Evolutionary conservation across 305 asterid species (phyloP).

Genomic region (Solanum hybrid): DNA sequence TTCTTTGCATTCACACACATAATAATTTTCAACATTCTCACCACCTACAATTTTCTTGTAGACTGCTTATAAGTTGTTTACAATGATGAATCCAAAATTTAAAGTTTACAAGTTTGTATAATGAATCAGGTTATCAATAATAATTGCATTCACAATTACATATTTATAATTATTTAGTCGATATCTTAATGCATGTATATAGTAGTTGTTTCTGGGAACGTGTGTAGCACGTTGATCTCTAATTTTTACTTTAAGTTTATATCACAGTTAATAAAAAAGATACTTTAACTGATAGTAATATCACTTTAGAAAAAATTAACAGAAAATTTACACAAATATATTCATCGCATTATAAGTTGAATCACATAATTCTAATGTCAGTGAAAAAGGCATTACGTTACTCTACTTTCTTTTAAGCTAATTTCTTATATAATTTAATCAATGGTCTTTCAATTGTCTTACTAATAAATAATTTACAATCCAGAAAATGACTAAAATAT

Average conservation of each 20-base stretch:
- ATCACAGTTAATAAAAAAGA: background rate
- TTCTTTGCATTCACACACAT: background rate
- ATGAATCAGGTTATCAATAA: background rate
- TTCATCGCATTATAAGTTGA: background rate
- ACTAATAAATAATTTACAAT: too few species aligned
- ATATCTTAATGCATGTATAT: too few species aligned
- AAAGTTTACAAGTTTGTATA: background rate
- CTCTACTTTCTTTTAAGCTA: too few species aligned
- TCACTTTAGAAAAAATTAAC: background rate
- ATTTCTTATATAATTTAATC: too few species aligned
- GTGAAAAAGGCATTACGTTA: too few species aligned
- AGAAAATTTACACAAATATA: background rate
- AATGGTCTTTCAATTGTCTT: too few species aligned
- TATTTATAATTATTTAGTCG: background rate
- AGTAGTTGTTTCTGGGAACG: background rate
- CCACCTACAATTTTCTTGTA: background rate
- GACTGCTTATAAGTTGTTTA: background rate
- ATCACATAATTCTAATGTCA: too few species aligned
- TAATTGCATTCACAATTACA: background rate
- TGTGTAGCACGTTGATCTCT: background rate
- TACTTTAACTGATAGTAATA: background rate
- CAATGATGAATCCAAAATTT: background rate
- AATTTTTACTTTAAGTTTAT: background rate
- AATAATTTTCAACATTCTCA: background rate
- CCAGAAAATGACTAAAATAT: too few species aligned